Conservation (phyloP, 2,329 filamentous ascomycete species). For the Beauveria rudraprayagi region DNA sequence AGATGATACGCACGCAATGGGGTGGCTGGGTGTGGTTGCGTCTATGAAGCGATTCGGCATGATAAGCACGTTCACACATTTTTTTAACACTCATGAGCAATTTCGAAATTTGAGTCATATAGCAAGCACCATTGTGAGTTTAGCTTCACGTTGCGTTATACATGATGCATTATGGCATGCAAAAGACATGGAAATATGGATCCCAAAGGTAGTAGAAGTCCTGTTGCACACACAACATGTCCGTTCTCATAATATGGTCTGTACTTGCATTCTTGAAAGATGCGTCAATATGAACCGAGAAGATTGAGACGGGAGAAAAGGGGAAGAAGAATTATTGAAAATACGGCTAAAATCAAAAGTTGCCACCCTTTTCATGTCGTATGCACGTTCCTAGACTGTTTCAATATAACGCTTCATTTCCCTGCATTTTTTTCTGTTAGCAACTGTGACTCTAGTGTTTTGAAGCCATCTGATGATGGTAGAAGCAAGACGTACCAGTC, state of each 20-base stretch:
- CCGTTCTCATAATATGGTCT: too few species aligned
- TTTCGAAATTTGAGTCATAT: neutral
- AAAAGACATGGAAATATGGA: too few species aligned
- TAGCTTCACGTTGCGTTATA: neutral
- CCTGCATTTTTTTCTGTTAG: slow-evolving; percentile 34
- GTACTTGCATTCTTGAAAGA: neutral
- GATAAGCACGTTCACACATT: neutral
- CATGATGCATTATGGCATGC: neutral
- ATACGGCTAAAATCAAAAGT: neutral
- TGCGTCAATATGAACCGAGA: neutral
- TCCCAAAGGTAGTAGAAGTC: too few species aligned
- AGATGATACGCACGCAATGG: neutral
- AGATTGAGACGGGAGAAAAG: neutral
- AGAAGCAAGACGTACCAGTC: slow-evolving; percentile 64
- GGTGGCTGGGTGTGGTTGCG: neutral
- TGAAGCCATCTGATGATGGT: neutral
- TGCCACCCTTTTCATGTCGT: neutral
- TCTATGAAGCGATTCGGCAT: neutral
- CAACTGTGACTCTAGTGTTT: neutral
- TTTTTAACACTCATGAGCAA: neutral
- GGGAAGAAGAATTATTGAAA: neutral
- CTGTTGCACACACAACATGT: too few species aligned
- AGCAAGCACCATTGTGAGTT: neutral
- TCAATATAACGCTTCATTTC: slow-evolving; percentile 73
- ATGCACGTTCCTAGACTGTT: slow-evolving; percentile 44